Conservation (phyloP, 2,329 filamentous ascomycete genomes). For the Arthroderma sp. region DNA sequence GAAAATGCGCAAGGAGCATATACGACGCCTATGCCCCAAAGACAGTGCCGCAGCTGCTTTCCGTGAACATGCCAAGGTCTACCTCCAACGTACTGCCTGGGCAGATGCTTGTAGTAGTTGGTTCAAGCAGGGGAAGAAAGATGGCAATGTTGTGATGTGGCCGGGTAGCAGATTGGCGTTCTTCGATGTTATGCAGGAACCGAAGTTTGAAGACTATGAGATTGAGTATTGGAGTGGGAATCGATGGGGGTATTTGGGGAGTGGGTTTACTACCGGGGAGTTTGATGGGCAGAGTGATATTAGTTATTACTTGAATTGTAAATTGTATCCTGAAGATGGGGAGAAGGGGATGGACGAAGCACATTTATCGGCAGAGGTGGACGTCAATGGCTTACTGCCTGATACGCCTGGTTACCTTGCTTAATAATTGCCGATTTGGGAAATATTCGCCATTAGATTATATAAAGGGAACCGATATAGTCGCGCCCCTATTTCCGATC, state of each 20-base stretch:
- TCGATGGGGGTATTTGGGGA: conserved; percentile 15
- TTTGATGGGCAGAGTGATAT: conserved; percentile 13
- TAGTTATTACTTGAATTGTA: conserved; percentile 13
- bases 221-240: conserved; percentile 15
- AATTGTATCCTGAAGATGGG: conserved; percentile 9
- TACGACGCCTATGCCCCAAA: conserved; percentile 12
- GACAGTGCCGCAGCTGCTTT: conserved; percentile 14
- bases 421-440: too few species aligned
- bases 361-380: not conserved
- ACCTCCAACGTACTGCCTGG: conserved; percentile 13
- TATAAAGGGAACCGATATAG: too few species aligned
- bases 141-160: conserved; percentile 18
- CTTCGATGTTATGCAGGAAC: conserved; percentile 12
- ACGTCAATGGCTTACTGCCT: conserved; percentile 6
- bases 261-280: conserved; percentile 12
- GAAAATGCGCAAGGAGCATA: conserved; percentile 15
- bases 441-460: too few species aligned
- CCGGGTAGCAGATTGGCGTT: conserved; percentile 17
- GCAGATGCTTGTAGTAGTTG: conserved; percentile 15
- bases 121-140: conserved; percentile 17
- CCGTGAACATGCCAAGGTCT: conserved; percentile 11
- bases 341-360: not conserved
- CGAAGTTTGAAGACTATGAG: conserved; percentile 15
- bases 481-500: too few species aligned
- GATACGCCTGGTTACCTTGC: conserved; percentile 5